Evolutionary conservation across 495 filamentous ascomycete species (phyloP).

Genomic region (Symbiotaphrina buchneri): DNA sequence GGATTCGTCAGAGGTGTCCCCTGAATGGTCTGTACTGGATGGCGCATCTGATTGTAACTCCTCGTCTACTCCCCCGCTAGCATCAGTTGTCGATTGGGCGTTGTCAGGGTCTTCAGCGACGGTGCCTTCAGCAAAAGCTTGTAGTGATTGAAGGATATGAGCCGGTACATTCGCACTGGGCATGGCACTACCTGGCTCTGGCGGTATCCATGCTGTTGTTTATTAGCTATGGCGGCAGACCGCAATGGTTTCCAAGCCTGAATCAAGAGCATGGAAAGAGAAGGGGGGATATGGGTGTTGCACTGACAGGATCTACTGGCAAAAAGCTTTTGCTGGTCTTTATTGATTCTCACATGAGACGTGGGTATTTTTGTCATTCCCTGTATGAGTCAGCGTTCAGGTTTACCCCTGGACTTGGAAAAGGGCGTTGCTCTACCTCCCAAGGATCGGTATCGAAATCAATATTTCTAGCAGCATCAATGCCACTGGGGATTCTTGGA

Average conservation of each 20-base stretch:
- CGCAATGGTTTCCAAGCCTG: not conserved
- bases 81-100: no score
- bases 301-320: slow-evolving; percentile 21
- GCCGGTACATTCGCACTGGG: slow-evolving; percentile 11
- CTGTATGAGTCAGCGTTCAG: no score
- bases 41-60: no score
- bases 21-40: no score
- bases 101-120: not conserved
- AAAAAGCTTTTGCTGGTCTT: slow-evolving; percentile 35
- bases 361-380: slow-evolving; percentile 18
- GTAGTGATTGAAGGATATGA: slow-evolving; percentile 7
- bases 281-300: no score
- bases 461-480: no score
- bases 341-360: slow-evolving; percentile 28
- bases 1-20: no score
- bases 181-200: slow-evolving; percentile 8
- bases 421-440: slow-evolving; percentile 3
- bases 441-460: not conserved
- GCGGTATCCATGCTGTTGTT: slow-evolving; percentile 15
- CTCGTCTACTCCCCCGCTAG: no score
- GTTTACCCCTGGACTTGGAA: not conserved
- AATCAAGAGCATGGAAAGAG: slow-evolving; percentile 2
- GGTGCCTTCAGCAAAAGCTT: slow-evolving; percentile 5
- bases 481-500: no score
- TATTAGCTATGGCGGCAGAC: not conserved